phyloP scores from a whole-genome alignment of 176 grass and related monocot genomes.

The Rhynchospora pubera region DNA sequence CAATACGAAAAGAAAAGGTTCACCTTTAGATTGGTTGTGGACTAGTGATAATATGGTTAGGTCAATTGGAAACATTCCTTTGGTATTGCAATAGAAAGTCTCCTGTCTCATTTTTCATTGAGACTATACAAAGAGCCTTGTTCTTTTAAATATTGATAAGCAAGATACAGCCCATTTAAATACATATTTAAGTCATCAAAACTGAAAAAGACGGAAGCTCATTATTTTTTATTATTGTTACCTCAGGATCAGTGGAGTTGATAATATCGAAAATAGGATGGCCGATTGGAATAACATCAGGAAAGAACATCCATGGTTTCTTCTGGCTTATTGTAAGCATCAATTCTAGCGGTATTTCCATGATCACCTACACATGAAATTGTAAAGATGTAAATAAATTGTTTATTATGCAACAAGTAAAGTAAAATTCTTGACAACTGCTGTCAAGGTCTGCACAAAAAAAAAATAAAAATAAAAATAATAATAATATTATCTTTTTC shows the following conservation, averaged over 20 bases:
- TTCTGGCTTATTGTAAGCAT: conserved; percentile 93
- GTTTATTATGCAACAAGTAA: background rate
- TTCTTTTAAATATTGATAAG: background rate
- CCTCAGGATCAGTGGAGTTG: conserved; percentile 92
- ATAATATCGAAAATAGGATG: conserved; percentile 95
- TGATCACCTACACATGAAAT: conserved; percentile 60
- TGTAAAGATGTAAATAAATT: background rate
- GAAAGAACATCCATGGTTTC: conserved; percentile 95
- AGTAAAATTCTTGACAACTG: background rate
- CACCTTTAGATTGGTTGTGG: background rate
- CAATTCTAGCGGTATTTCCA: conserved; percentile 84
- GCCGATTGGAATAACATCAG: conserved; percentile 74
- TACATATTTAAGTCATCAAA: background rate
- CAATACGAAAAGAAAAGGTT: background rate
- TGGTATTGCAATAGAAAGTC: background rate
- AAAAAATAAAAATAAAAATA: too few species aligned
- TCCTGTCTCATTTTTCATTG: background rate
- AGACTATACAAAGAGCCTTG: background rate
- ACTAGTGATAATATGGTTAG: background rate
- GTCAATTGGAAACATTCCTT: background rate
- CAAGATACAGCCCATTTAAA: background rate
- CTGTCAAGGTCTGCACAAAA: too few species aligned
- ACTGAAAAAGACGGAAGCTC: background rate
- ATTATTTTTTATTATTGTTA: conserved; percentile 29
- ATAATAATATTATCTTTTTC: too few species aligned